These are phyloP conservation scores for Bromus sterilis DNA, from an alignment of 176 grass and related monocot species.

Conservation along the genomic window DNA sequence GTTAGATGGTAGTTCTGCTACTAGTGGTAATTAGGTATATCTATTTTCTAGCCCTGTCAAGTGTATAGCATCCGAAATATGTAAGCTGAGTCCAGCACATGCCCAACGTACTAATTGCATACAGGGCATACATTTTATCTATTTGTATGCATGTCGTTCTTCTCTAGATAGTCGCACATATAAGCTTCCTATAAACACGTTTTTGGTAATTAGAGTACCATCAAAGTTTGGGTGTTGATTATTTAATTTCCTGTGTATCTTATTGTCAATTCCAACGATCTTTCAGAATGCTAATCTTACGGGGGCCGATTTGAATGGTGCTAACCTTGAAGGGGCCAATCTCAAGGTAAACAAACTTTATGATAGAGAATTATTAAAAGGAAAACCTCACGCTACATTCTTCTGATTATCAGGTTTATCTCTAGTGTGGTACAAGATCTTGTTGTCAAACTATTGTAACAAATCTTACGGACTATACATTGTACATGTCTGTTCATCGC, in stretches of 20 bases:
- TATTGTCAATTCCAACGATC: slow-evolving; percentile 15
- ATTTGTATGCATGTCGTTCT: background rate
- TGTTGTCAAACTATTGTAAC: background rate
- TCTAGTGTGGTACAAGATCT: background rate
- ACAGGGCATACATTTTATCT: background rate
- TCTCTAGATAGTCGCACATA: background rate
- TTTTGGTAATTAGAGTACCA: background rate
- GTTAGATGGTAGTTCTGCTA: background rate
- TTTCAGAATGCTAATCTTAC: slow-evolving; percentile 78
- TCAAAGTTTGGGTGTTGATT: slow-evolving; percentile 5
- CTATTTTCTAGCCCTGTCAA: background rate
- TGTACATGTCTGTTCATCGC: background rate
- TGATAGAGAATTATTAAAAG: background rate
- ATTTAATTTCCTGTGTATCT: background rate
- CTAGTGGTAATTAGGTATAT: background rate
- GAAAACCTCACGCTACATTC: background rate
- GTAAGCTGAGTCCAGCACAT: background rate
- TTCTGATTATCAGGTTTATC: background rate
- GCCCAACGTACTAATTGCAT: background rate
- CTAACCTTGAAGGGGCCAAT: slow-evolving; percentile 98
- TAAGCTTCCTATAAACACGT: background rate
- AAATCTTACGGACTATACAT: background rate
- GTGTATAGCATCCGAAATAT: background rate
- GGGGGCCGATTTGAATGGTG: slow-evolving; percentile 56
- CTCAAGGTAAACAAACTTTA: slow-evolving; percentile 63